Conservation (phyloP, 352 stramenopile species). For the Pythium graminicola region DNA sequence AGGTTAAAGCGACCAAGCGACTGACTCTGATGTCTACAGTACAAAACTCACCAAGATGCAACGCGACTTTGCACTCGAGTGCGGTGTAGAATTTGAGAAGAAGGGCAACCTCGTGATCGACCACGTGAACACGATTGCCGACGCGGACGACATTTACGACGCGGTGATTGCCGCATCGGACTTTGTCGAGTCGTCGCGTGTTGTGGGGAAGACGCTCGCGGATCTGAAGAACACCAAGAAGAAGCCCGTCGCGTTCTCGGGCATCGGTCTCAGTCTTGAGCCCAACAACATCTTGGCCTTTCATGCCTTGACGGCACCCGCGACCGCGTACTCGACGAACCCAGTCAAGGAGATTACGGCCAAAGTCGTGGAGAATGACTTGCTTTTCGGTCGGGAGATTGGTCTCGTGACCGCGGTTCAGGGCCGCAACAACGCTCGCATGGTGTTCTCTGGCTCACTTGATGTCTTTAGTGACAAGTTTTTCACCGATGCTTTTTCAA, state of each 20-base stretch:
- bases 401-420: constrained; percentile 82
- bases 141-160: constrained; percentile 69
- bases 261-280: constrained; percentile 78
- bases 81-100: constrained; percentile 85
- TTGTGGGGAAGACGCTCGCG: constrained; percentile 46
- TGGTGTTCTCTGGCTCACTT: constrained; percentile 83
- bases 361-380: constrained; percentile 50
- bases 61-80: constrained; percentile 81
- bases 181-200: constrained; percentile 58
- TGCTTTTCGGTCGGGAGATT: constrained; percentile 71
- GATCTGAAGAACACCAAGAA: constrained; percentile 31
- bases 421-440: constrained; percentile 86
- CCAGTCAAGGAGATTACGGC: constrained; percentile 64
- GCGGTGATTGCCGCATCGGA: constrained; percentile 60
- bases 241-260: constrained; percentile 69
- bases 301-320: constrained; percentile 65
- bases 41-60: constrained; percentile 74
- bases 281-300: constrained; percentile 81
- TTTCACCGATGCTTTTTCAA: constrained; percentile 59
- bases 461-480: constrained; percentile 88
- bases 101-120: constrained; percentile 86
- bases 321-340: constrained; percentile 78
- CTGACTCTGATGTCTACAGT: too few relatives aligned
- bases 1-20: too few relatives aligned
- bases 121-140: constrained; percentile 62